Conservation (phyloP, 345 rosid species). For the Mercurialis annua region DNA sequence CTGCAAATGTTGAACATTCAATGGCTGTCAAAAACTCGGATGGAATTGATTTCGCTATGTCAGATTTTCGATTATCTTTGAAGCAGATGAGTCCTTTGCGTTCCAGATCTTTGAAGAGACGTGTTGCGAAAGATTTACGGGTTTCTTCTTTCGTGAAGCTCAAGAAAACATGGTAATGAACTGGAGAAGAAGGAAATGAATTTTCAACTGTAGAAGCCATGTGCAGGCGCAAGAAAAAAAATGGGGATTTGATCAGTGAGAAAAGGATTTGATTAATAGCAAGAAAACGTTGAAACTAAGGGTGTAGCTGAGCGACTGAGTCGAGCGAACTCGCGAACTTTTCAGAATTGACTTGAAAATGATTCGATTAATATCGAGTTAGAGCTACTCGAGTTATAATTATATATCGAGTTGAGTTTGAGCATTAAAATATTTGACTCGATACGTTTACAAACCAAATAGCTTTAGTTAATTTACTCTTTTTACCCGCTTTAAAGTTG, state of each 20-base stretch:
- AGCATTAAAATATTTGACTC: no score
- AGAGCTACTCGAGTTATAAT: no score
- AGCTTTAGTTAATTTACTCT: no score
- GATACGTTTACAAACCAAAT: no score
- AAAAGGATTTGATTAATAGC: background rate
- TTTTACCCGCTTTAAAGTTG: no score
- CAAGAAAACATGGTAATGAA: constrained; percentile 9
- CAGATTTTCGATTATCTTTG: constrained; percentile 1
- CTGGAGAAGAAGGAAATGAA: background rate
- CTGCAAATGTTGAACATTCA: background rate
- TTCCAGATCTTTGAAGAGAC: constrained; percentile 9
- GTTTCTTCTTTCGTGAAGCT: constrained; percentile 8
- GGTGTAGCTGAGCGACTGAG: no score
- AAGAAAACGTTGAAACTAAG: background rate
- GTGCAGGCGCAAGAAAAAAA: background rate
- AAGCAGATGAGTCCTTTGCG: constrained; percentile 2
- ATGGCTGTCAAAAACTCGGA: background rate
- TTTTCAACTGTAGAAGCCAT: background rate
- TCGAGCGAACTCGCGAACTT: no score
- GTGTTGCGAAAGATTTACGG: background rate
- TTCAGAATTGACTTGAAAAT: no score
- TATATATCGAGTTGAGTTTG: no score
- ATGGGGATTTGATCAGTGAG: no score
- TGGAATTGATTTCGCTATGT: background rate
- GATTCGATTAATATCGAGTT: no score